Conservation (phyloP, 371 early-diverging fungal species). For the Mucor piriformis region DNA sequence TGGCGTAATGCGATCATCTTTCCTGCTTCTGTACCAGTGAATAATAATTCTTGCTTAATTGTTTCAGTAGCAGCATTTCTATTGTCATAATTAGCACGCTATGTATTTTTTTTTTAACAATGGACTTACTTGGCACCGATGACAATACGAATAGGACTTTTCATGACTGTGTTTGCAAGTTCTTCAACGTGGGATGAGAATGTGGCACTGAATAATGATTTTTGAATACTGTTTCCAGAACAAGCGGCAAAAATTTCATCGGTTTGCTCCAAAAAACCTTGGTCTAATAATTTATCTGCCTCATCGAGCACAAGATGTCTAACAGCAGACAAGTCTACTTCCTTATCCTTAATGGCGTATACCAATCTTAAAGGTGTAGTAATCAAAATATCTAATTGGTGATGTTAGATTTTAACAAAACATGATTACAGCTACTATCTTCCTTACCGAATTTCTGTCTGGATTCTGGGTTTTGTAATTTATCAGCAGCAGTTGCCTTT, state of each 20-base stretch:
- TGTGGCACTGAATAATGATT: constrained; percentile 93
- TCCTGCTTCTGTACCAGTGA: constrained; percentile 92
- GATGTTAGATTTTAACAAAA: no score
- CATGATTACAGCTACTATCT: neutral
- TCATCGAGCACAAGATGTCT: constrained; percentile 88
- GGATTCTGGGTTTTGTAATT: constrained; percentile 66
- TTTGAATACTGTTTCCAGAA: constrained; percentile 73
- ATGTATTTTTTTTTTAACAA: constrained; percentile 67
- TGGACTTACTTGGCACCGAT: constrained; percentile 87
- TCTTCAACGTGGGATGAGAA: constrained; percentile 90
- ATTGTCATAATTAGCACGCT: constrained; percentile 64
- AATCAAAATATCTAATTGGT: constrained; percentile 88
- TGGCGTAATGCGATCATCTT: constrained; percentile 92
- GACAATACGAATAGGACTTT: constrained; percentile 84
- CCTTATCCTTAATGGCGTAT: constrained; percentile 79
- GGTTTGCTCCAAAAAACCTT: constrained; percentile 89
- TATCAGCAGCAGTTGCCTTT: constrained; percentile 70
- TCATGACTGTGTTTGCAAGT: constrained; percentile 88
- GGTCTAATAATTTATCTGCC: constrained; percentile 90
- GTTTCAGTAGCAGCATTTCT: constrained; percentile 92
- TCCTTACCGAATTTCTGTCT: constrained; percentile 75
- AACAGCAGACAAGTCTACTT: constrained; percentile 76
- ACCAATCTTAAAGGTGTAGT: constrained; percentile 92
- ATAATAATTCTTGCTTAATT: constrained; percentile 89
- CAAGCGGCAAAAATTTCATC: constrained; percentile 91